Conservation (phyloP, 2,329 filamentous ascomycete genomes). For the Fusarium secorum region DNA sequence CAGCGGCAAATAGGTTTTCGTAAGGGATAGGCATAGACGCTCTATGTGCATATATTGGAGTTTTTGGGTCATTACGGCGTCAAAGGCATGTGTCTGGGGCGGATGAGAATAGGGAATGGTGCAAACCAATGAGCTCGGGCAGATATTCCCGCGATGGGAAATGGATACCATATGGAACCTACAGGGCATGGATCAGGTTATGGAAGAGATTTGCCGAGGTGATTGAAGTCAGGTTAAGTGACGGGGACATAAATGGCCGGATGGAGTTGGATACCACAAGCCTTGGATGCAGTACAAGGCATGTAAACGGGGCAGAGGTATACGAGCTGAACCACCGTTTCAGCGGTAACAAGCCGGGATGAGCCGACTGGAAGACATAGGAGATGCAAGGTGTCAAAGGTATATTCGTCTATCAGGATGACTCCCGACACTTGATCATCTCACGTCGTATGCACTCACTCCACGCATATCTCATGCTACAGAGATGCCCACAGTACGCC, state of each 20-base stretch:
- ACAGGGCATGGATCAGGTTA: not conserved
- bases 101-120: not conserved
- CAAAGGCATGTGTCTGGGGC: not conserved
- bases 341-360: not conserved
- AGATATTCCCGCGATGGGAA: not conserved
- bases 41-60: constrained; percentile 17
- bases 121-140: not conserved
- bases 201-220: not conserved
- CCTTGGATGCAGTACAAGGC: not conserved
- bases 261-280: not conserved
- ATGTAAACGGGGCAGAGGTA: not conserved
- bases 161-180: not conserved
- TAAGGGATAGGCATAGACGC: not conserved
- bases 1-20: not conserved
- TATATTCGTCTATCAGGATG: constrained; percentile 31
- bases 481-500: constrained; percentile 27
- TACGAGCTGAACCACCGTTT: not conserved
- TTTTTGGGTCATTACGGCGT: constrained; percentile 21
- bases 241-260: not conserved
- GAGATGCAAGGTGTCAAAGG: constrained; percentile 10
- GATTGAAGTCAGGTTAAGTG: not conserved
- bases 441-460: constrained; percentile 1
- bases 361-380: not conserved
- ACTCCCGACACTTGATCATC: constrained; percentile 8
- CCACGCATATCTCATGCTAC: constrained; percentile 11